phyloP scores from a whole-genome alignment of 2,329 filamentous ascomycete genomes.

The Phialophora chinensis region DNA sequence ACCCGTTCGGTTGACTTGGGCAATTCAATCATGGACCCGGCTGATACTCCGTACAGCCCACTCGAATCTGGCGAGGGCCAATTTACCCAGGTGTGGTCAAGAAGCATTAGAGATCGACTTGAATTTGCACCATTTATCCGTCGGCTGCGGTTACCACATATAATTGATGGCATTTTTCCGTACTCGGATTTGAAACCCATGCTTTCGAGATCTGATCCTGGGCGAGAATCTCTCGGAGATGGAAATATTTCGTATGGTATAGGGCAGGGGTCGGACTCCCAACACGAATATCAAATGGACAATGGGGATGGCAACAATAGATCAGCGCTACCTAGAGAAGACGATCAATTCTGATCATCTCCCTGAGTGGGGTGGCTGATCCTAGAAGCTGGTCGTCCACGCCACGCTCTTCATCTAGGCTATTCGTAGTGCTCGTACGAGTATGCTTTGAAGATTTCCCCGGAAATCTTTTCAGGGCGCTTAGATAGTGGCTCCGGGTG shows the following conservation, averaged over 20 bases:
- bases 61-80: background rate
- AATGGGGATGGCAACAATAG: background rate
- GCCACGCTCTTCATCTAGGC: background rate
- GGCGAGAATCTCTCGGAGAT: background rate
- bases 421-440: background rate
- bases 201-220: background rate
- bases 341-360: background rate
- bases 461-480: background rate
- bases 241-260: background rate
- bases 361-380: background rate
- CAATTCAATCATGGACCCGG: background rate
- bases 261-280: background rate
- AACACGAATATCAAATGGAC: background rate
- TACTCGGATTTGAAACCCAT: background rate
- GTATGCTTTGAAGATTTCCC: background rate
- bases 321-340: background rate
- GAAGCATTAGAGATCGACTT: background rate
- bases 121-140: background rate
- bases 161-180: background rate
- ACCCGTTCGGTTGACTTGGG: background rate
- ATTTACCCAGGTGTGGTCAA: background rate
- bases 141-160: background rate
- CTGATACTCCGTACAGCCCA: background rate
- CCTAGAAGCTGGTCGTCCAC: background rate
- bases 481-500: background rate